Evolutionary conservation across 371 early-diverging fungal genomes (phyloP), one percentile per base, ranked within the genome.

Genomic region (Blakeslea trispora): DNA sequence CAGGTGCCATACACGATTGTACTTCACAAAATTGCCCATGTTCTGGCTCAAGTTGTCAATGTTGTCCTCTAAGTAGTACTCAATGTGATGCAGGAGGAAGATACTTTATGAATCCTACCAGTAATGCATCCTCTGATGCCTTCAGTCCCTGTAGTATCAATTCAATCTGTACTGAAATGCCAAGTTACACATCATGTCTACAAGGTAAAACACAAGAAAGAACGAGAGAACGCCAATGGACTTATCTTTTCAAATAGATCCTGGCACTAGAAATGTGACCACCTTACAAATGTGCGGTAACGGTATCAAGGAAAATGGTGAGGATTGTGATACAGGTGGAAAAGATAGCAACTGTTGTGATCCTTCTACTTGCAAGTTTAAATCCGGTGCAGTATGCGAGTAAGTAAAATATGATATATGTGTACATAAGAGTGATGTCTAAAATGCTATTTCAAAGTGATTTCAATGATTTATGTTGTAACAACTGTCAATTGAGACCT

Each of bases 261-360:
- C 84, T 55, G 85, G 84, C 15, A 59, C 81, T 45, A 81, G 65
- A 61, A 62, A 35, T 66, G 75, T 50, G 1, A 67, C 63, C 21
- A 79, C 59, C 17, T 34, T 72, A 22, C 83, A 87, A 23, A 91
- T 94, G 76, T 97, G 98, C 63, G 98, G 98, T 41, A 97, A 98
- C 69, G 97, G 98, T 7, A 87, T 98, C 52, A 84, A 85, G 53
- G 98, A 97, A 69, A 66, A 63, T 0, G 90, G 89, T 46, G 98
- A 98, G 74, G 91, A 98, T 45, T 98, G 98, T 73, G 98, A 98
- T 69, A 92, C 95, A 58, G 95, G 94, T 13, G 83, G 86, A 13
- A 50, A 71, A 23, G 84, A 78, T 15, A 86, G 81, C 46, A 78
- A 81, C 13, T 96, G 98, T 75, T 97, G 98, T 68, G 84, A 91